A percentile compares a stretch with the other conserved stretches of the same genome.
Evolutionary conservation across 2,329 filamentous ascomycete genomes (phyloP).

Genomic region (Microcyclosporella mali): DNA sequence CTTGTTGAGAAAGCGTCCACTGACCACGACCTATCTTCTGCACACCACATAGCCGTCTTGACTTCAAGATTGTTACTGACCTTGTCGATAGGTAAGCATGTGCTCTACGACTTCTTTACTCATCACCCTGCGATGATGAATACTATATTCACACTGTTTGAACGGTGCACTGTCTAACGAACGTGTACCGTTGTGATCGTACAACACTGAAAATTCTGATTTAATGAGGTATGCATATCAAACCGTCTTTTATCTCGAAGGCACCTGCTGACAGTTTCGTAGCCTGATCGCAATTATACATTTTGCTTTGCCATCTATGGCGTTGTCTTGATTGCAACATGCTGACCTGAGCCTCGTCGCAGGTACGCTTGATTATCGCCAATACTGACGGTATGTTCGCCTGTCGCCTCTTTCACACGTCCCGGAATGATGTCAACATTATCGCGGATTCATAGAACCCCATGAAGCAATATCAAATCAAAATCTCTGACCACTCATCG

Average conservation of each 20-base stretch:
- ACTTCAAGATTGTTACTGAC: conserved; percentile 13
- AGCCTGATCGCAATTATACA: conserved; percentile 10
- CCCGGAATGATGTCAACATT: conserved; percentile 17
- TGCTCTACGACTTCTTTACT: conserved; percentile 1
- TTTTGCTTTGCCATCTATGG: not conserved
- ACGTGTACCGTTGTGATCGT: conserved; percentile 49
- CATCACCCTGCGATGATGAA: conserved; percentile 53
- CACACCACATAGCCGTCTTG: not conserved
- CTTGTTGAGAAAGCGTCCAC: conserved; percentile 67
- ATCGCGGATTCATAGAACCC: conserved; percentile 15
- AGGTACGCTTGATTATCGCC: not conserved
- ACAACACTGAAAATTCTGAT: conserved; percentile 64
- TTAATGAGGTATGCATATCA: conserved; percentile 10
- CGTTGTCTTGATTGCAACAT: not conserved
- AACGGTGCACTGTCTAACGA: conserved; percentile 49
- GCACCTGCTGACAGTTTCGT: conserved; percentile 1
- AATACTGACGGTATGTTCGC: conserved; percentile 6
- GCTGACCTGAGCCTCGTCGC: conserved; percentile 5
- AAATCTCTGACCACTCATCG: conserved; percentile 22
- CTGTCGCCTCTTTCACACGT: not conserved
- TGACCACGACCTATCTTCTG: conserved; percentile 38
- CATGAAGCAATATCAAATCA: conserved; percentile 22
- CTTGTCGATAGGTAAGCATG: conserved; percentile 16
- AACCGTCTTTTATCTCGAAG: not conserved
- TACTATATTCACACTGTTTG: conserved; percentile 70